Evolutionary conservation across 108 stramenopile genomes (phyloP).

Genomic region (Fragilariopsis cylindrus): DNA sequence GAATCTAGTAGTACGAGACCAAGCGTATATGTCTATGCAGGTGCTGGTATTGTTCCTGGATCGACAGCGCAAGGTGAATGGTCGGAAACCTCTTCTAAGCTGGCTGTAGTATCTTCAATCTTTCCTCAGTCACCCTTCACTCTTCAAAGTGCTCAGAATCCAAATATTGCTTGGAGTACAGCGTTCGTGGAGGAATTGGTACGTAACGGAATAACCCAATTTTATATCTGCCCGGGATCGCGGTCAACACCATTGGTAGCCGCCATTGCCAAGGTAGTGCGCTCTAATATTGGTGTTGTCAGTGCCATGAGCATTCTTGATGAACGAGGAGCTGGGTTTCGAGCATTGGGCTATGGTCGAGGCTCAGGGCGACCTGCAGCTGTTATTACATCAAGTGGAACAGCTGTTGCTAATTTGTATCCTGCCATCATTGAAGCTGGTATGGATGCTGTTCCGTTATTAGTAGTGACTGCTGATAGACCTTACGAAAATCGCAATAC

Average conservation of each 20-base stretch:
- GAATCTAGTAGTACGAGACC: neutral
- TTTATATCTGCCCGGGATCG: constrained; percentile 91
- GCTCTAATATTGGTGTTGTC: constrained; percentile 64
- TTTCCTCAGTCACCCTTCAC: constrained; percentile 82
- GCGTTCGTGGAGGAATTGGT: constrained; percentile 90
- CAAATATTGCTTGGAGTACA: constrained; percentile 86
- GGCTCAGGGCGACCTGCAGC: constrained; percentile 75
- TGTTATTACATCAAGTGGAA: constrained; percentile 90
- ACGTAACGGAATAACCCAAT: constrained; percentile 78
- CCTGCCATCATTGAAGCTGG: constrained; percentile 87
- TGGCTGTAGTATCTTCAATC: constrained; percentile 71
- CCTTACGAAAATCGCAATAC: constrained; percentile 88
- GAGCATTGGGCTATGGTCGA: constrained; percentile 85
- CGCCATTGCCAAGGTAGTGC: constrained; percentile 65
- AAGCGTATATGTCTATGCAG: constrained; percentile 67
- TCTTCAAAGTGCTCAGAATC: constrained; percentile 61
- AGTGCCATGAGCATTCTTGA: constrained; percentile 84
- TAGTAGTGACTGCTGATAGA: constrained; percentile 91
- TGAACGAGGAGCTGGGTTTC: constrained; percentile 93
- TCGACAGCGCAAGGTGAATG: constrained; percentile 84
- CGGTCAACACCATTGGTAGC: constrained; percentile 88
- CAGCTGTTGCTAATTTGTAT: constrained; percentile 91
- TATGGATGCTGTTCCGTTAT: constrained; percentile 78
- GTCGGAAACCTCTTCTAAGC: constrained; percentile 79
- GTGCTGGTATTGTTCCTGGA: constrained; percentile 85